Evolutionary conservation across 116 monocot species (phyloP), one percentile per base, ranked within the genome.

Genomic region (Trichopus zeylanicus): DNA sequence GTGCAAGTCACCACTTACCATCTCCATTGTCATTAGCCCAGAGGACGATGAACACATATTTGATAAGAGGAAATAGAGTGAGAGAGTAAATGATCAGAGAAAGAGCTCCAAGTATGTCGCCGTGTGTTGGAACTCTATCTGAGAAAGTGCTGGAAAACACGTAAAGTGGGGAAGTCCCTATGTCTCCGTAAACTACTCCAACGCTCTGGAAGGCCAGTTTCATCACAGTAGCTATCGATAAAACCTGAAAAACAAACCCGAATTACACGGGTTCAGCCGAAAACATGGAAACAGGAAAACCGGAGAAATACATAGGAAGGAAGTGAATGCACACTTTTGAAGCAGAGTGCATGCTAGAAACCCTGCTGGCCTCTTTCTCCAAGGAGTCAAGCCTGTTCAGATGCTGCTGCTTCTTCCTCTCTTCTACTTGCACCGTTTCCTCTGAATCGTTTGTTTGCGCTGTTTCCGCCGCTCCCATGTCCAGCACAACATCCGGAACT

Each of bases 31-130:
- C 87, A 66, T 82, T 79, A 13, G 87, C 87, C 53, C 60, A 34
- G 19, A 87, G 70, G 19, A 87, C 87, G 18, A 82, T 74, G 73
- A 87, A 82, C 12, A 82, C 79, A 29, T 87, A 87, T 39, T 87
- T 87, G 34, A 87, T 60, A n/a, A 87, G 67, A 18, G 82, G 87
- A 16, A 87, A 55, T 53, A 87, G 76, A 7, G 67, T 76, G 42
- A 82, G 63, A 13, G 87, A 56, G 57, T 82, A 82, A 25, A 87
- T 64, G 31, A 82, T 79, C 26, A 82, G 75, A 27, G 87, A 82
- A 0, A 87, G 75, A 23, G 57, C 87, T 19, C 87, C 87, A 2
- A 78, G 18, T n/a, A 87, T 26, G 26, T 81, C 87, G 35, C 33
- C 21, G 0, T 55, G 26, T 53, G 27, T 34, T 8, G 65, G 65